A percentile compares a stretch with the other conserved stretches of the same genome.
Conservation (phyloP, 1,139 yeast genomes). For the Lodderomyces theae region DNA sequence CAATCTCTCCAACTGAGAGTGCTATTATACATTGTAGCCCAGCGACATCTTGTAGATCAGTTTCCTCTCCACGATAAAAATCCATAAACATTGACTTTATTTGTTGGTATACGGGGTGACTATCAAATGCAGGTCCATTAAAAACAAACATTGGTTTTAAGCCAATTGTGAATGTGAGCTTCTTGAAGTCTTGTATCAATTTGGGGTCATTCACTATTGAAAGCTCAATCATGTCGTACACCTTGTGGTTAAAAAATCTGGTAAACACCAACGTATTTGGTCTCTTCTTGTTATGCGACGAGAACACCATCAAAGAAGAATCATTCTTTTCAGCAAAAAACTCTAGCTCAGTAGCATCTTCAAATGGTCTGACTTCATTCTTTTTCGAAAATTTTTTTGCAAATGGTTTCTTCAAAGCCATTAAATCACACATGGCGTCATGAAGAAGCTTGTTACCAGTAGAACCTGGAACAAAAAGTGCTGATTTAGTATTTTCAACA, state of each 20-base stretch:
- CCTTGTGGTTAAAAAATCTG: conserved; percentile 84
- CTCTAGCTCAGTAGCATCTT: conserved; percentile 82
- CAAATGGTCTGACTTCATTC: conserved; percentile 90
- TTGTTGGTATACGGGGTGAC: conserved; percentile 83
- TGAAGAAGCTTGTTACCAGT: conserved; percentile 77
- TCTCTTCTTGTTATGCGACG: conserved; percentile 84
- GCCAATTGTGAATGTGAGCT: conserved; percentile 80
- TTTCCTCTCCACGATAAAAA: conserved; percentile 84
- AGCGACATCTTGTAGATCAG: conserved; percentile 87
- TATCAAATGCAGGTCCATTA: conserved; percentile 89
- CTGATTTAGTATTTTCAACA: conserved; percentile 86
- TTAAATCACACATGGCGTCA: conserved; percentile 85
- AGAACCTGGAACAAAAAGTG: conserved; percentile 88
- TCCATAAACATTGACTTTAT: conserved; percentile 86
- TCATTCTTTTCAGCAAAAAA: conserved; percentile 95
- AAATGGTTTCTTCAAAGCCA: conserved; percentile 90
- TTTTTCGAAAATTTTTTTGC: conserved; percentile 83
- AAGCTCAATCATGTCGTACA: conserved; percentile 93
- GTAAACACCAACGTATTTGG: conserved; percentile 87
- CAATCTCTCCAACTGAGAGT: conserved; percentile 69
- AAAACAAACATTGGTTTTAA: conserved; percentile 92
- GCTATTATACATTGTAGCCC: conserved; percentile 91
- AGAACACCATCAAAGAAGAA: conserved; percentile 77
- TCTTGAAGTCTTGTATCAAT: conserved; percentile 75
- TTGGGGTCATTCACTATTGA: conserved; percentile 63